Base-by-base conservation (phyloP, 768 basidiomycete species). In the Lactarius quietus region DNA sequence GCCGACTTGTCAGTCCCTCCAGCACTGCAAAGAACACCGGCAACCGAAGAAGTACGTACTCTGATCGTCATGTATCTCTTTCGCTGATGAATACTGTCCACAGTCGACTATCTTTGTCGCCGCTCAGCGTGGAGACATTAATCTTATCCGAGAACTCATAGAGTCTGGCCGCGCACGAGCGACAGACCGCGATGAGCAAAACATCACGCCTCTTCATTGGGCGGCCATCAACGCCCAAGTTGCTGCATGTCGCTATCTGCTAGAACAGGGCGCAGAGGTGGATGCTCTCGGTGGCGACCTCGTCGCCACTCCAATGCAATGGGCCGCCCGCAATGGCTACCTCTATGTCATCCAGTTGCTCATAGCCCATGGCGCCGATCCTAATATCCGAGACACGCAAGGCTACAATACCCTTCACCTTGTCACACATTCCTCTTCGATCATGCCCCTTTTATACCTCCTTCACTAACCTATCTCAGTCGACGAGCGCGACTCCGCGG, bases 311-410 rank as follows among this genome's bases (percentile, higher is more conserved):
- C 95, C 97, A 1, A 83, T 98, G 80, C 95, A 98, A 75, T 99
- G 97, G 97, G 97, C 97, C 0, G 94, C 96, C 3, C 86, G 95
- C 62, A 97, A 95, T 73, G 97, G 97, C 26, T 95, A 97, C 77
- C 86, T 98, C 73, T 96, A 97, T 73, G 83, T 98, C 67, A 89
- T 98, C 45, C 95, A 98, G 68, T 83, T 99, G 28, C 86, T 99
- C 65, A 84, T 98, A 70, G 81, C 86, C 2, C 86, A 95, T 76
- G 89, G 88, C 68, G 95, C 96, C 58, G 96, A 98, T 80, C 95
- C 97, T 0, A 92, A 87, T 63, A 88, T 98, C 66, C 74, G 83
- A 65, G 97, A 99, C 77, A 85, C 89, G 0, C 97, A 99, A 75
- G 95, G 95, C 12, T 99, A 98, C 84, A 98, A 98, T 74, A 84